These are phyloP conservation scores for Ganoderma meredithae DNA, from an alignment of 1,284 basidiomycete genomes.

Conservation along the genomic window DNA sequence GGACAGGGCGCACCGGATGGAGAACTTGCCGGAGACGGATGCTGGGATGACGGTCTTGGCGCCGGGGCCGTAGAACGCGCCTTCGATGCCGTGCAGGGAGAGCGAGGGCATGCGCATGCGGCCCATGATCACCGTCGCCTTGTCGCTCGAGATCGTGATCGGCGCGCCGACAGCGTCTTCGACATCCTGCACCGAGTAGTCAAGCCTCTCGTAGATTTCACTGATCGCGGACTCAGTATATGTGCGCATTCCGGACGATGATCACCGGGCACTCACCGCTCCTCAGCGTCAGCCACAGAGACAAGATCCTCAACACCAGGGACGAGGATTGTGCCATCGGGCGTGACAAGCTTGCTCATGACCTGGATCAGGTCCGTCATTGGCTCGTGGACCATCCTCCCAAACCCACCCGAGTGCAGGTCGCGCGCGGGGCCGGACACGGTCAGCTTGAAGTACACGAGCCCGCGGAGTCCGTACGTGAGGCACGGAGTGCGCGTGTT, in stretches of 20 bases:
- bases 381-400: constrained; percentile 88
- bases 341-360: constrained; percentile 89
- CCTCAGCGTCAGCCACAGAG: constrained; percentile 76
- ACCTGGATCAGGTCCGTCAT: constrained; percentile 84
- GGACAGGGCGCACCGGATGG: constrained; percentile 72
- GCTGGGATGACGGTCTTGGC: constrained; percentile 97
- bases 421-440: constrained; percentile 89
- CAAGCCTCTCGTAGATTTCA: constrained; percentile 76
- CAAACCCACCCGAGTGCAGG: constrained; percentile 93
- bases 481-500: constrained; percentile 80
- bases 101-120: constrained; percentile 90
- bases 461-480: constrained; percentile 86
- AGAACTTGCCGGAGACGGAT: constrained; percentile 92
- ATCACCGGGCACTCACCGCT: constrained; percentile 59
- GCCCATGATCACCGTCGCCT: constrained; percentile 88
- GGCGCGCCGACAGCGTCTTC: constrained; percentile 81
- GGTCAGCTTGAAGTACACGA: constrained; percentile 89
- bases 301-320: constrained; percentile 95
- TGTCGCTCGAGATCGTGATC: constrained; percentile 83
- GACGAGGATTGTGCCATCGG: constrained; percentile 86
- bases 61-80: constrained; percentile 90
- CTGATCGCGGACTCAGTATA: constrained; percentile 42
- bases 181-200: constrained; percentile 81
- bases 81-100: constrained; percentile 96
- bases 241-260: not conserved